Conservation (phyloP, 2,329 filamentous ascomycete species). For the Graphilbum sp. region DNA sequence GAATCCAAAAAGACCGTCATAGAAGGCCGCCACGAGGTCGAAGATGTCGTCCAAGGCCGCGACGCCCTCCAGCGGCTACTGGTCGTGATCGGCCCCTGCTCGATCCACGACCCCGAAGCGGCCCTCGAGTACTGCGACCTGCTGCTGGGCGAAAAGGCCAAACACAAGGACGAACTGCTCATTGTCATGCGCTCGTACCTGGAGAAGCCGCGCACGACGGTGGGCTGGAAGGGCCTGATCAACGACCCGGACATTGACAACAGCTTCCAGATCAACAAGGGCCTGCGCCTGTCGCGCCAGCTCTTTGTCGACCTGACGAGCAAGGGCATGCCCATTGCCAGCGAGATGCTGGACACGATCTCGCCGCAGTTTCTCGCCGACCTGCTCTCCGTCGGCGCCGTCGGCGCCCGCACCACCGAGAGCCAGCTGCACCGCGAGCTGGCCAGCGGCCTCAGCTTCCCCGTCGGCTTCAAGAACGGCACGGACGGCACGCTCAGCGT, state of each 20-base stretch:
- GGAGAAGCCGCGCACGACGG: constrained; percentile 94
- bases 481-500: constrained; percentile 83
- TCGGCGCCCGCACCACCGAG: constrained; percentile 94
- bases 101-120: constrained; percentile 84
- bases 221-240: constrained; percentile 97
- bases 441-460: constrained; percentile 87
- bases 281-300: constrained; percentile 68
- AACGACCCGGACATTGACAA: constrained; percentile 98
- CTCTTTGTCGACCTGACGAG: constrained; percentile 85
- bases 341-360: constrained; percentile 96
- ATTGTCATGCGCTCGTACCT: constrained; percentile 98
- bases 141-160: constrained; percentile 65
- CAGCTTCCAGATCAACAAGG: constrained; percentile 98
- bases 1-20: constrained; percentile 45
- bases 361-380: constrained; percentile 94
- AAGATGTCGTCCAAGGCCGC: constrained; percentile 42
- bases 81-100: constrained; percentile 86
- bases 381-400: constrained; percentile 75
- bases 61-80: constrained; percentile 42
- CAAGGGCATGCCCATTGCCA: constrained; percentile 89
- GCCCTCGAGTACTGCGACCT: constrained; percentile 87
- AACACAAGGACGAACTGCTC: constrained; percentile 75
- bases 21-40: constrained; percentile 42
- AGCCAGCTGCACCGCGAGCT: constrained; percentile 90
- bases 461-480: constrained; percentile 98